Evolutionary conservation across 805 yeast genomes (phyloP), one percentile per base, ranked within the genome.

Genomic region (Zygosaccharomyces kombuchaensis): DNA sequence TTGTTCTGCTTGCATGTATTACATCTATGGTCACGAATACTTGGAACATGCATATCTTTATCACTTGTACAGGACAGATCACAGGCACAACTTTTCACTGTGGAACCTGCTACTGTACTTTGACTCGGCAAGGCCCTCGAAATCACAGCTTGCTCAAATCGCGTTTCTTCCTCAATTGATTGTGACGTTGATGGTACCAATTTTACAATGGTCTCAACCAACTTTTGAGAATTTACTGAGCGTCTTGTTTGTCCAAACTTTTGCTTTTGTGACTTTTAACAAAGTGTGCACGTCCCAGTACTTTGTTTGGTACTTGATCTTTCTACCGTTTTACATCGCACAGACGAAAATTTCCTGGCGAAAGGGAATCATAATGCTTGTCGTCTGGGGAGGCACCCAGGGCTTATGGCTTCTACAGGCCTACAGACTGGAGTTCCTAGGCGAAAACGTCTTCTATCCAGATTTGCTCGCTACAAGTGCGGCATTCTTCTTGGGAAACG

Each of bases 211-310:
- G 17, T 34, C 25, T 30, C 43, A 45, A 26, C 49, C 56, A 27
- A 51, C 73, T 9, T 67, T 68, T 44, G 59, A 58, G 9, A 72
- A 74, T 40, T 53, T 82, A 5, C 60, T 75, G 16, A 70, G 75
- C 38, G 73, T 84, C 2, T 58, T 84, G 51, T 90, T 91, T 50
- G 69, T 89, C 9, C 93, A 86, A 62, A 85, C 95, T 0, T 76
- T 84, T 56, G 72, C 81, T n/a, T 86, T 85, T 65, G 89, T 85
- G 13, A 71, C 87, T 1, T 84, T 77, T 66, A 85, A 85, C 67
- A 85, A 85, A 65, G 93, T 85, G 17, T 82, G 88, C 58, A 93
- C 99, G 0, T 87, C 96, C 1, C 99, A 93, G 68, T 93, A 93
- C 66, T 93, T 93, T 66, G 79, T 91, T 51, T 93, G 99, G 99